Conservation (phyloP, 306 rosid genomes). For the Psophocarpus tetragonolobus region DNA sequence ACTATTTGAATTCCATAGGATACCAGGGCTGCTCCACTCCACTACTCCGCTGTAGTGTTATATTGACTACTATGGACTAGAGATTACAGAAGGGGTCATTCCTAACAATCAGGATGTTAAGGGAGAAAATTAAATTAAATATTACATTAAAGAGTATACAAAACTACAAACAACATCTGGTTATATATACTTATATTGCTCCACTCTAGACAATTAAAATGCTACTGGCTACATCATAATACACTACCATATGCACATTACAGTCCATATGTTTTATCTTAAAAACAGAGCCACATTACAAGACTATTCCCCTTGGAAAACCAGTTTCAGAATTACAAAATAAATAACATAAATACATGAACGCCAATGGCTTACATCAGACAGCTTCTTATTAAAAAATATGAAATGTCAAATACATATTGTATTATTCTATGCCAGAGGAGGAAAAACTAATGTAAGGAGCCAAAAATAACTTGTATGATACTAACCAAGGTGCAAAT, state of each 20-base stretch:
- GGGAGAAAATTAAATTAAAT: neutral
- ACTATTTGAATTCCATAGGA: neutral
- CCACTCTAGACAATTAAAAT: neutral
- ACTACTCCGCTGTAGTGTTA: neutral
- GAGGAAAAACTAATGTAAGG: neutral
- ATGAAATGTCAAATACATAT: neutral
- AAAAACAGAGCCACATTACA: neutral
- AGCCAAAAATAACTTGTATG: neutral
- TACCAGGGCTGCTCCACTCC: neutral
- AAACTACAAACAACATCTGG: neutral
- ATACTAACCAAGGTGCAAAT: slow-evolving; percentile 75
- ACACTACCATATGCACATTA: neutral
- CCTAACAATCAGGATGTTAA: neutral
- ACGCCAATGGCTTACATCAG: neutral
- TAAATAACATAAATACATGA: neutral
- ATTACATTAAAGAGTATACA: neutral
- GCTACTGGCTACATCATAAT: neutral
- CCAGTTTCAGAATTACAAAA: neutral
- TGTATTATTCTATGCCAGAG: slow-evolving; percentile 11
- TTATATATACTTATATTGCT: neutral
- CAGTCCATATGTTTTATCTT: neutral
- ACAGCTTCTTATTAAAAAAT: neutral
- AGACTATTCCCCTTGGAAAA: neutral
- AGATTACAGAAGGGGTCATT: neutral
- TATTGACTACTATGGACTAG: neutral